Evolutionary conservation across 108 stramenopile species (phyloP).

Genomic region (Fistulifera pelliculosa): DNA sequence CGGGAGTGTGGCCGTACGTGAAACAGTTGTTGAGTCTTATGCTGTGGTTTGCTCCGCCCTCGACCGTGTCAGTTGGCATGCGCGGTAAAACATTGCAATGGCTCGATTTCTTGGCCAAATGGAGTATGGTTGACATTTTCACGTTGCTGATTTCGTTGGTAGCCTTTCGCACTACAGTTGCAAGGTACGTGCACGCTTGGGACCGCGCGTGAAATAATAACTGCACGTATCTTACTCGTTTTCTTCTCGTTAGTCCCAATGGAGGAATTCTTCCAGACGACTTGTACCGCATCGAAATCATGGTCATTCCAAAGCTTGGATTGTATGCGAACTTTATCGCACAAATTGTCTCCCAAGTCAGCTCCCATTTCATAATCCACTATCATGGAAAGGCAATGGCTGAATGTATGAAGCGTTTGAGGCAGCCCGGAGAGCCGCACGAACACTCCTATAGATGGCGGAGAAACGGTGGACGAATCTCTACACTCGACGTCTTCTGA

Average conservation of each 20-base stretch:
- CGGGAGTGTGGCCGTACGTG: slow-evolving; percentile 80
- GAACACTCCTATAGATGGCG: slow-evolving; percentile 2
- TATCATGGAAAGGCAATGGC: slow-evolving; percentile 29
- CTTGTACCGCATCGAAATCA: slow-evolving; percentile 55
- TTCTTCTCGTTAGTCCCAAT: slow-evolving; percentile 30
- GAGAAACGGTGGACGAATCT: neutral
- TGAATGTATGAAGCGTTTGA: slow-evolving; percentile 12
- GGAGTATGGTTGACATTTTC: slow-evolving; percentile 66
- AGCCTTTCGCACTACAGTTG: slow-evolving; percentile 55
- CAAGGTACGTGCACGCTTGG: neutral
- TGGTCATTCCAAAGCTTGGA: slow-evolving; percentile 73
- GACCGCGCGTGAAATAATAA: too few relatives aligned
- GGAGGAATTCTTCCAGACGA: slow-evolving; percentile 51
- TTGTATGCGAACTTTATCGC: slow-evolving; percentile 78
- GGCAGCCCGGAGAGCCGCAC: too few relatives aligned
- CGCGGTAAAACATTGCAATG: slow-evolving; percentile 52
- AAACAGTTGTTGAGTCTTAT: slow-evolving; percentile 54
- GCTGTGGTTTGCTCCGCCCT: slow-evolving; percentile 62
- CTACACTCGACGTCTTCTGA: neutral
- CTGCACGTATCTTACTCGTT: too few relatives aligned
- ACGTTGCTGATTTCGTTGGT: slow-evolving; percentile 55
- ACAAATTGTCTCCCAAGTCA: slow-evolving; percentile 63
- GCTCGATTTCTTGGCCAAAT: slow-evolving; percentile 71
- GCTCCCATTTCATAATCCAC: slow-evolving; percentile 70
- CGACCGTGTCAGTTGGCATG: slow-evolving; percentile 24